These are phyloP conservation scores for Trypanosoma platydactyli DNA, from an alignment of 208 protist species.

Conservation along the genomic window DNA sequence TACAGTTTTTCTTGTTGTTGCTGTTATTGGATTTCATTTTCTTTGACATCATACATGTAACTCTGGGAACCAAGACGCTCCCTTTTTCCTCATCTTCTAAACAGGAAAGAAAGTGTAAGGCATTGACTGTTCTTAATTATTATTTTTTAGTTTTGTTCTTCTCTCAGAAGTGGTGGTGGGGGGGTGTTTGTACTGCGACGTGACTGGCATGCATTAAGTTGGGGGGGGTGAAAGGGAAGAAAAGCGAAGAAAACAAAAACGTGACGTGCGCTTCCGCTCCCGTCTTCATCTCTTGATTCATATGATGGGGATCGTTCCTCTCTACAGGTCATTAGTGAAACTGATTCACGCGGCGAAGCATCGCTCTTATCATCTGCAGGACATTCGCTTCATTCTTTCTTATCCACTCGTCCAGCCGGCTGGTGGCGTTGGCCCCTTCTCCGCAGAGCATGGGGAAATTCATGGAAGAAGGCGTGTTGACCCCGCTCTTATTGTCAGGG, in stretches of 20 bases:
- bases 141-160: not conserved
- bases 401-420: conserved; percentile 35
- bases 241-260: not conserved
- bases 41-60: too few relatives aligned
- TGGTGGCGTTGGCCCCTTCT: not conserved
- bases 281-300: not conserved
- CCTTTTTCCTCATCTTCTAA: too few relatives aligned
- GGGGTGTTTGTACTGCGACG: too few relatives aligned
- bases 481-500: conserved; percentile 12
- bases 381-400: conserved; percentile 80
- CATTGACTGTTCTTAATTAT: too few relatives aligned
- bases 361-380: conserved; percentile 67
- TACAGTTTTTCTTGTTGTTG: too few relatives aligned
- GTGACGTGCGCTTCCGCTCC: not conserved
- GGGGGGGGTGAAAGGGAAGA: too few relatives aligned
- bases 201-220: too few relatives aligned
- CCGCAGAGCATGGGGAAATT: not conserved
- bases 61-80: too few relatives aligned
- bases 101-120: too few relatives aligned
- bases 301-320: conserved; percentile 46
- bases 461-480: conserved; percentile 10
- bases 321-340: conserved; percentile 70
- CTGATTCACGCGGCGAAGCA: conserved; percentile 41
- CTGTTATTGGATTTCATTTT: too few relatives aligned
- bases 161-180: too few relatives aligned